Conservation (phyloP, 2,329 filamentous ascomycete species). For the Sclerotinia subarctica region DNA sequence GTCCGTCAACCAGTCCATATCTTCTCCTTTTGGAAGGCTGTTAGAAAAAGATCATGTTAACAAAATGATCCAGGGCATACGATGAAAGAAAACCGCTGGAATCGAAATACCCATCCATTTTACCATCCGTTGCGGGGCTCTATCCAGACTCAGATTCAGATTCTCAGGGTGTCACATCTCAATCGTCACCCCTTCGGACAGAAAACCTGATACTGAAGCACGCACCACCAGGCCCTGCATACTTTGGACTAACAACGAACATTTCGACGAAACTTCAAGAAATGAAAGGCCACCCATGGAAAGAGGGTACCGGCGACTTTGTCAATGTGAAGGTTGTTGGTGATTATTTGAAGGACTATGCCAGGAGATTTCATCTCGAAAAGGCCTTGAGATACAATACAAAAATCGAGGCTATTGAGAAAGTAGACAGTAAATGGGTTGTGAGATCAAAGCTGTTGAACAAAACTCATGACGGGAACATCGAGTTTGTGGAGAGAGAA, state of each 20-base stretch:
- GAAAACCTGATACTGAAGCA: constrained; percentile 25
- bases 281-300: constrained; percentile 32
- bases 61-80: constrained; percentile 28
- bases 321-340: constrained; percentile 30
- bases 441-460: constrained; percentile 25
- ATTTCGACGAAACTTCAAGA: constrained; percentile 31
- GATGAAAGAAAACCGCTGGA: constrained; percentile 31
- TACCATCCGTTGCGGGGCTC: constrained; percentile 28
- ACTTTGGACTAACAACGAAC: constrained; percentile 33
- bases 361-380: constrained; percentile 26
- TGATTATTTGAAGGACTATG: constrained; percentile 30
- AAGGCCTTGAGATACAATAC: constrained; percentile 29
- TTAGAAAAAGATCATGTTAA: not conserved
- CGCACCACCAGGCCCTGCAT: constrained; percentile 34
- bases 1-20: constrained; percentile 30
- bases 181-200: not conserved
- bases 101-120: constrained; percentile 29
- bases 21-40: not conserved
- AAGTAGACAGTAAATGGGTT: constrained; percentile 28
- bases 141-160: constrained; percentile 18
- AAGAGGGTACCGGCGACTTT: constrained; percentile 30
- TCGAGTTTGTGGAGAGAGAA: not conserved
- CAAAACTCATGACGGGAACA: constrained; percentile 17
- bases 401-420: constrained; percentile 30
- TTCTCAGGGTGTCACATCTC: not conserved